Conservation (phyloP, 2,329 filamentous ascomycete species). For the Alternaria alternata region DNA sequence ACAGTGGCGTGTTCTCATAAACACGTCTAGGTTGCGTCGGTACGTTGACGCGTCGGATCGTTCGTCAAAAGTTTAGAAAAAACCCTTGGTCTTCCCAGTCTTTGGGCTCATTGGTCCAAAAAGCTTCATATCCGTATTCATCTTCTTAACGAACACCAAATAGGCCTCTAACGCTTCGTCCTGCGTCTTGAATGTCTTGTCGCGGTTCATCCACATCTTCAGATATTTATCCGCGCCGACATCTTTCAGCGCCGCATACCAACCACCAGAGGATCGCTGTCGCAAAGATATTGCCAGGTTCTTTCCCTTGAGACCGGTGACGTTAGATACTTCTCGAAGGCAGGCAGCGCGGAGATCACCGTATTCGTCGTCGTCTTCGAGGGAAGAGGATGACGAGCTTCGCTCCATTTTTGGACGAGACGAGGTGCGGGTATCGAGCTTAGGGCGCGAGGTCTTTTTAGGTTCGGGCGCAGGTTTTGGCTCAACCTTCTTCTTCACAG, state of each 20-base stretch:
- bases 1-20: conserved; percentile 8
- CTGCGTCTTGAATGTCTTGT: conserved; percentile 32
- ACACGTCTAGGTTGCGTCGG: conserved; percentile 1
- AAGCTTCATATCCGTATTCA: conserved; percentile 31
- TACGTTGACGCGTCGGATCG: neutral
- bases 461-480: conserved; percentile 9
- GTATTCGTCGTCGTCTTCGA: conserved; percentile 12
- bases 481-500: conserved; percentile 8
- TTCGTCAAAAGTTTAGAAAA: neutral
- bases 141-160: conserved; percentile 34
- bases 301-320: conserved; percentile 35
- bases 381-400: conserved; percentile 7
- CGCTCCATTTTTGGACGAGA: conserved; percentile 14
- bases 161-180: conserved; percentile 37
- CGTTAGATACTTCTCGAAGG: conserved; percentile 22
- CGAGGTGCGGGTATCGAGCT: conserved; percentile 9
- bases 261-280: conserved; percentile 31
- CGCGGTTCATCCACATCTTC: conserved; percentile 43
- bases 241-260: conserved; percentile 41
- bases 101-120: conserved; percentile 31
- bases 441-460: conserved; percentile 10
- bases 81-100: conserved; percentile 16
- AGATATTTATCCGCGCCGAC: conserved; percentile 36
- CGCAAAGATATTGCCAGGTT: conserved; percentile 30
- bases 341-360: conserved; percentile 15